A percentile compares a stretch with the other conserved stretches of the same genome.
These are phyloP conservation scores for Guadua angustifolia DNA, from an alignment of 176 grass and related monocot species.

Conservation along the genomic window DNA sequence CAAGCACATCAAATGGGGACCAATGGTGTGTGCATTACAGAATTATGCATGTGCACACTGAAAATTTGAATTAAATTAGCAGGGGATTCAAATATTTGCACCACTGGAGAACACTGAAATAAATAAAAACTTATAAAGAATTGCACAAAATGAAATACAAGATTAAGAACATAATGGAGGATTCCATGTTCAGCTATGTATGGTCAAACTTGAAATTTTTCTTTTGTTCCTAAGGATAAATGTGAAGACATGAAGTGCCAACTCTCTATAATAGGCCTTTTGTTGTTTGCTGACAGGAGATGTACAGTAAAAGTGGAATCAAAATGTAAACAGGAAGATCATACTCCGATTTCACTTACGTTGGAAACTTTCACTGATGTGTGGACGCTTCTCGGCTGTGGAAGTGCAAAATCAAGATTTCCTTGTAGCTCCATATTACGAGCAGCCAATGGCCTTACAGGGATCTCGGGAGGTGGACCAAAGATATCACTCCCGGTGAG, in stretches of 20 bases:
- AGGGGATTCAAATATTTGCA: slow-evolving; percentile 11
- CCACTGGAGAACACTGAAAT: background rate
- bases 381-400: slow-evolving; percentile 64
- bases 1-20: slow-evolving; percentile 2
- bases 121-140: background rate
- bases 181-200: background rate
- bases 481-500: slow-evolving; percentile 84
- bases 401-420: slow-evolving; percentile 74
- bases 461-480: slow-evolving; percentile 71
- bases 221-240: background rate
- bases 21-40: background rate
- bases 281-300: background rate
- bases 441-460: slow-evolving; percentile 64
- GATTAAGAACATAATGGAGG: background rate
- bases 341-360: slow-evolving; percentile 55
- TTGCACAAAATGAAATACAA: background rate
- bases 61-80: background rate
- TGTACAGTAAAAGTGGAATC: background rate
- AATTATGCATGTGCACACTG: background rate
- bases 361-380: slow-evolving; percentile 89
- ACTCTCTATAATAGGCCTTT: background rate
- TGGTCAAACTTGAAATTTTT: background rate
- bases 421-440: slow-evolving; percentile 80
- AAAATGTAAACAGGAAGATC: slow-evolving; percentile 2
- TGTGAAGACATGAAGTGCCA: background rate